A percentile compares a stretch with the other conserved stretches of the same genome.
phyloP scores from a whole-genome alignment of 176 grass and related monocot species.

The Areca catechu region DNA sequence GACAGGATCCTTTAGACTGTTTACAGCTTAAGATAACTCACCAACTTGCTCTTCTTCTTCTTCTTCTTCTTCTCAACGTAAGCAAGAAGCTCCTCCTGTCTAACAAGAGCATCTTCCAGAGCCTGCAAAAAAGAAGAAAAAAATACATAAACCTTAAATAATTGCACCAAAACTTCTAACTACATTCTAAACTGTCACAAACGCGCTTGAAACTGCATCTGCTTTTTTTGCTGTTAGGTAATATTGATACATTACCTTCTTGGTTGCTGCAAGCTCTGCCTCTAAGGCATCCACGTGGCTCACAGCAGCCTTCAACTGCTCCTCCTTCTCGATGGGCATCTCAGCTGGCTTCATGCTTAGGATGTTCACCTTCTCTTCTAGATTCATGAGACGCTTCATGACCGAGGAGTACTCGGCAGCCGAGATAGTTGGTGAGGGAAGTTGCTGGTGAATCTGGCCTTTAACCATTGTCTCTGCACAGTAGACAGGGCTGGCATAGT shows the following conservation, averaged over 20 bases:
- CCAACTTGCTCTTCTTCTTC: slow-evolving; percentile 62
- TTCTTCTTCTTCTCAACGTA: slow-evolving; percentile 93
- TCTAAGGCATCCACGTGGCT: slow-evolving; percentile 55
- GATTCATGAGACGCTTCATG: slow-evolving; percentile 54
- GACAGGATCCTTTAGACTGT: background rate
- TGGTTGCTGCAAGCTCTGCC: slow-evolving; percentile 76
- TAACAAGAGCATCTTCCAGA: slow-evolving; percentile 58
- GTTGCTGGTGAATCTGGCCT: slow-evolving; percentile 20
- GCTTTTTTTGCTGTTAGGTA: too few relatives aligned
- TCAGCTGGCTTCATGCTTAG: slow-evolving; percentile 34
- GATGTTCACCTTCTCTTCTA: slow-evolving; percentile 69
- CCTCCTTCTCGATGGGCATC: slow-evolving; percentile 62
- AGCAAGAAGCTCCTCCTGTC: slow-evolving; percentile 58
- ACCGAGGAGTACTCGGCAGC: slow-evolving; percentile 22
- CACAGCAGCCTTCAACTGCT: slow-evolving; percentile 69
- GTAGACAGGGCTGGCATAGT: slow-evolving; percentile 13
- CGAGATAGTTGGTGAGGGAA: slow-evolving; percentile 17
- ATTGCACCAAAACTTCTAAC: too few relatives aligned
- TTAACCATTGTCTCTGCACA: slow-evolving; percentile 19
- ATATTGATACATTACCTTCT: slow-evolving; percentile 29
- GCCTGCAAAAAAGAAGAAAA: slow-evolving; percentile 31
- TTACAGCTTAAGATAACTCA: background rate
- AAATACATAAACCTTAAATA: background rate
- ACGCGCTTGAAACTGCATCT: too few relatives aligned
- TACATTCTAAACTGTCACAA: too few relatives aligned